phyloP scores from a whole-genome alignment of 2,329 filamentous ascomycete species.

The Tolypocladium album region DNA sequence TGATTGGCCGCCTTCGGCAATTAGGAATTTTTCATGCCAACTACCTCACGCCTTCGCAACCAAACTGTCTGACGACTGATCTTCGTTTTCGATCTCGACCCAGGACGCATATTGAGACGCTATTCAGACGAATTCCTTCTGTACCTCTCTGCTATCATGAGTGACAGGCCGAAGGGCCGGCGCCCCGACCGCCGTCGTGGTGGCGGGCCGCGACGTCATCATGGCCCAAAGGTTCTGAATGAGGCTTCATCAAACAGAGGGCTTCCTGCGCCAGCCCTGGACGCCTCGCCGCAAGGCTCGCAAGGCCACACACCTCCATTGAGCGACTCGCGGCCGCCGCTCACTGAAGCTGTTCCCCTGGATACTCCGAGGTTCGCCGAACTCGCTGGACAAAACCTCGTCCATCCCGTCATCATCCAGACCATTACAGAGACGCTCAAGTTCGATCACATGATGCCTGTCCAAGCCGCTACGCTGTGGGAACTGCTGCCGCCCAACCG shows the following conservation, averaged over 20 bases:
- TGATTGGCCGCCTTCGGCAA: no score
- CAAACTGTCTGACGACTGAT: background rate
- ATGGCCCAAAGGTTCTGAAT: background rate
- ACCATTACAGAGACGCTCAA: conserved; percentile 37
- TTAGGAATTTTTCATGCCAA: no score
- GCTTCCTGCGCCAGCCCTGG: background rate
- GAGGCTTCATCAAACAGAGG: background rate
- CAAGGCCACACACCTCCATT: no score
- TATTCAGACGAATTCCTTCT: no score
- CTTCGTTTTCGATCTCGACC: background rate
- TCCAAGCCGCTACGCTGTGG: conserved; percentile 40
- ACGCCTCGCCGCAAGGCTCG: background rate
- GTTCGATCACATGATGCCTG: conserved; percentile 43
- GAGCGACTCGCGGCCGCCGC: conserved; percentile 1
- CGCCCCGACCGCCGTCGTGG: background rate
- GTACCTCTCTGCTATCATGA: background rate
- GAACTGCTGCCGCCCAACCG: conserved; percentile 33
- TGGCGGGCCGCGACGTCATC: background rate
- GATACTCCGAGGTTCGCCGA: conserved; percentile 37
- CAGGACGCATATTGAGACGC: background rate
- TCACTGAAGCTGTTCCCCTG: conserved; percentile 21
- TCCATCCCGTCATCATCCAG: conserved; percentile 35
- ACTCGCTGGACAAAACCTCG: conserved; percentile 26
- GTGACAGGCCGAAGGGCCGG: background rate
- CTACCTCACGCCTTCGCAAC: no score